A percentile compares a stretch with the other conserved stretches of the same genome.
Conservation (phyloP, 768 basidiomycete genomes). For the Phylloporus scabripes region DNA sequence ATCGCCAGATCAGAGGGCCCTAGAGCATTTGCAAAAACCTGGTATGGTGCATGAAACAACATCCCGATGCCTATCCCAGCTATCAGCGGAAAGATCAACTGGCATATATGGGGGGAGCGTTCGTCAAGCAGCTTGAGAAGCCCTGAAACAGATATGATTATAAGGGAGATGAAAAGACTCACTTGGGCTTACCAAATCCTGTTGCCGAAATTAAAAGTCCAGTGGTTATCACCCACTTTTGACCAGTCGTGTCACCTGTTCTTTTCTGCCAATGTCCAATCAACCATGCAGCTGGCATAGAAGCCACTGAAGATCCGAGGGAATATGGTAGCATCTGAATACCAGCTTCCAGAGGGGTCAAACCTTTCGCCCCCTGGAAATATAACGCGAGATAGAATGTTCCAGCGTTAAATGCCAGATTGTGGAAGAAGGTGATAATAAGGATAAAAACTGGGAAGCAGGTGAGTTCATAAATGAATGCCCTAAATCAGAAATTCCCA, state of each 20-base stretch:
- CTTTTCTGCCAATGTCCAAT: constrained; percentile 61
- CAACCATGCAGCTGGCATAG: constrained; percentile 83
- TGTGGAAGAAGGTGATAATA: constrained; percentile 70
- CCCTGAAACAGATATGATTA: constrained; percentile 39
- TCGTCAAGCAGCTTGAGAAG: constrained; percentile 61
- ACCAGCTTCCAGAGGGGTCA: constrained; percentile 68
- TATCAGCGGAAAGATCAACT: constrained; percentile 59
- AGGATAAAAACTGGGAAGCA: constrained; percentile 53
- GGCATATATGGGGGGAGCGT: constrained; percentile 38
- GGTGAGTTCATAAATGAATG: constrained; percentile 9
- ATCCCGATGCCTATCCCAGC: constrained; percentile 77
- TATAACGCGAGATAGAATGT: constrained; percentile 84
- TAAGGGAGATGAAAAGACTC: constrained; percentile 2
- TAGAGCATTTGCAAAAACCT: constrained; percentile 66
- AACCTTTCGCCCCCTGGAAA: constrained; percentile 74
- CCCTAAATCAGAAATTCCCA: constrained; percentile 18
- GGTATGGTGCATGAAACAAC: constrained; percentile 82
- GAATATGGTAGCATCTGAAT: constrained; percentile 77
- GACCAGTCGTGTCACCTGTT: constrained; percentile 52
- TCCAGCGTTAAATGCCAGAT: constrained; percentile 76
- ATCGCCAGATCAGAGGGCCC: constrained; percentile 64
- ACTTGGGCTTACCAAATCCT: constrained; percentile 59
- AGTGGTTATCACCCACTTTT: constrained; percentile 56
- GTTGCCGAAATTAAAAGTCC: constrained; percentile 62
- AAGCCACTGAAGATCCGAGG: constrained; percentile 77